Evolutionary conservation across 805 yeast genomes (phyloP).

Genomic region (Candida xiaguanensis): DNA sequence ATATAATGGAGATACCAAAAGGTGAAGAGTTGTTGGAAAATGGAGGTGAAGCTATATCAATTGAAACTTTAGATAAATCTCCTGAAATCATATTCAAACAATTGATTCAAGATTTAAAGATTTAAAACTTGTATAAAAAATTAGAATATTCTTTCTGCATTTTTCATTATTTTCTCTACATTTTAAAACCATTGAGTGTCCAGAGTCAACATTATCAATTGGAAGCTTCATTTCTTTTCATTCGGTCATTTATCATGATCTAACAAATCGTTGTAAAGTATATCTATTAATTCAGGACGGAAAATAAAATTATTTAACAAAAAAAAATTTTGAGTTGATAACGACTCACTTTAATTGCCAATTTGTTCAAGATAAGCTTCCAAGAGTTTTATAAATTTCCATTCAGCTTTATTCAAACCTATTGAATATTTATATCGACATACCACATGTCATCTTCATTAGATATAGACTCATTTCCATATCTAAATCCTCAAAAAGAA

Average conservation of each 20-base stretch:
- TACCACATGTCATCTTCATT: slow-evolving; percentile 5
- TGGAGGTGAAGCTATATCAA: slow-evolving; percentile 34
- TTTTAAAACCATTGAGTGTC: too few relatives aligned
- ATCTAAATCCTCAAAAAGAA: slow-evolving; percentile 49
- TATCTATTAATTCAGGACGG: too few relatives aligned
- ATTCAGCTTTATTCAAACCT: too few relatives aligned
- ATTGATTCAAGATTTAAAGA: slow-evolving; percentile 9
- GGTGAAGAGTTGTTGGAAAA: slow-evolving; percentile 32
- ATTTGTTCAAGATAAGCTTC: not conserved
- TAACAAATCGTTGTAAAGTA: too few relatives aligned
- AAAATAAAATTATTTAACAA: too few relatives aligned
- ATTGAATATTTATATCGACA: too few relatives aligned
- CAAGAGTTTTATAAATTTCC: too few relatives aligned
- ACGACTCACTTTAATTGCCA: not conserved
- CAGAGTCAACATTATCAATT: too few relatives aligned
- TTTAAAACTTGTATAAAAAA: not conserved
- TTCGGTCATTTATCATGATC: too few relatives aligned
- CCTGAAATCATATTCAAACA: slow-evolving; percentile 25
- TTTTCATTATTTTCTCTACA: too few relatives aligned
- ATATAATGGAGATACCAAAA: slow-evolving; percentile 67
- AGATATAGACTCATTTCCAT: slow-evolving; percentile 48
- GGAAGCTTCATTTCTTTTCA: too few relatives aligned
- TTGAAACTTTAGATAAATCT: slow-evolving; percentile 31
- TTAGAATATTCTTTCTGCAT: not conserved
- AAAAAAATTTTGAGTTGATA: not conserved